These are phyloP conservation scores for Westerdykella aurantiaca DNA, from an alignment of 2,329 filamentous ascomycete genomes.

Conservation along the genomic window DNA sequence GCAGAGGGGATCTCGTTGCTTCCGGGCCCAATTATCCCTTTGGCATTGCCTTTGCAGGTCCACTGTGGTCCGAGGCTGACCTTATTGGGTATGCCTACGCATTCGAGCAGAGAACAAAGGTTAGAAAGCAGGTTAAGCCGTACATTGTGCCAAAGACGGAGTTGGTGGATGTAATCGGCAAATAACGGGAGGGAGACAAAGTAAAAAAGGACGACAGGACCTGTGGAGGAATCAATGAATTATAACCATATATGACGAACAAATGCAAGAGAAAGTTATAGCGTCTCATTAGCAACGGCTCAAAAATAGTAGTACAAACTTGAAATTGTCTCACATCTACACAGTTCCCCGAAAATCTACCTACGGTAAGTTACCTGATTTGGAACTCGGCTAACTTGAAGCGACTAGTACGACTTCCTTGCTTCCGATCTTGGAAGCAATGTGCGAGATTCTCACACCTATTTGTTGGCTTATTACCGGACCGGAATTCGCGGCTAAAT, in stretches of 20 bases:
- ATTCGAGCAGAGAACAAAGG: conserved; percentile 57
- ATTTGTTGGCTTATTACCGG: no score
- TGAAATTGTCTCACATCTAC: no score
- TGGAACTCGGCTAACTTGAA: no score
- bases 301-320: no score
- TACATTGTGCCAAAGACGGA: conserved; percentile 48
- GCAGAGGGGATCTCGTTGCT: conserved; percentile 48
- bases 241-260: no score
- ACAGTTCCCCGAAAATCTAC: no score
- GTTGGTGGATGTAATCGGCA: conserved; percentile 39
- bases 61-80: conserved; percentile 55
- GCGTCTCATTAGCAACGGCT: background rate
- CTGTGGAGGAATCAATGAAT: background rate
- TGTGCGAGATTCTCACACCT: no score
- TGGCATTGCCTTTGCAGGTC: conserved; percentile 59
- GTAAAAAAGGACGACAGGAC: background rate
- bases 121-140: conserved; percentile 44
- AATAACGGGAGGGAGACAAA: background rate
- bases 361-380: no score
- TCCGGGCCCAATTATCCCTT: conserved; percentile 54
- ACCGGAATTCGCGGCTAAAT: no score
- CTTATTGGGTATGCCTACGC: conserved; percentile 63
- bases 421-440: no score
- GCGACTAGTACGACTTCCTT: no score
- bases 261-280: background rate